A percentile compares a stretch with the other conserved stretches of the same genome.
These are phyloP conservation scores for Puccinia sorghi DNA, from an alignment of 1,284 basidiomycete genomes.

Conservation along the genomic window DNA sequence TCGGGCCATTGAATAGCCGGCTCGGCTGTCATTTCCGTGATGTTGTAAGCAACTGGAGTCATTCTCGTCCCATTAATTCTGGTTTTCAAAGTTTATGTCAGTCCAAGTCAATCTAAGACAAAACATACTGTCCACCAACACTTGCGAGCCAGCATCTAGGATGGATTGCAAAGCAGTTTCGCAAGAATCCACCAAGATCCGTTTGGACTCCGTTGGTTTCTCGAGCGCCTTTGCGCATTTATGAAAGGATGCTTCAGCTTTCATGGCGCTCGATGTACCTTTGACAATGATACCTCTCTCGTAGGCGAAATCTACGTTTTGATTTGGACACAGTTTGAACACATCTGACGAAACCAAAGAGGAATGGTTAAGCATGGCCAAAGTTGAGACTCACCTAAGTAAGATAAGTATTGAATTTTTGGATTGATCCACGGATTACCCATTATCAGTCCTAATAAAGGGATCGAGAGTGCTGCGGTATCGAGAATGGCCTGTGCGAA, in stretches of 20 bases:
- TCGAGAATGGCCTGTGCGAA: constrained; percentile 65
- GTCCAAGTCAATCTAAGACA: not conserved
- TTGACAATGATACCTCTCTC: constrained; percentile 33
- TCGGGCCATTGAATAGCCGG: constrained; percentile 76
- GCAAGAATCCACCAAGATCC: not conserved
- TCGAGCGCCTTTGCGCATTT: constrained; percentile 5
- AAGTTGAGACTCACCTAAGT: constrained; percentile 80
- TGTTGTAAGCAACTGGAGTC: constrained; percentile 36
- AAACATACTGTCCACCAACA: constrained; percentile 6
- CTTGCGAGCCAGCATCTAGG: constrained; percentile 11
- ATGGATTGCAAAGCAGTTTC: constrained; percentile 29
- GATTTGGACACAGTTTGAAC: not conserved
- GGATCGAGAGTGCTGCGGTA: constrained; percentile 51
- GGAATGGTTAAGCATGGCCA: constrained; percentile 72
- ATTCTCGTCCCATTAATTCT: constrained; percentile 24
- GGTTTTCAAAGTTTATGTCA: not conserved
- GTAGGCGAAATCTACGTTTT: constrained; percentile 34
- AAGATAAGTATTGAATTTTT: constrained; percentile 81
- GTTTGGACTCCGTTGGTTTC: not conserved
- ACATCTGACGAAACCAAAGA: not conserved
- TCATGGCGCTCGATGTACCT: constrained; percentile 14
- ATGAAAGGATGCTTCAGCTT: constrained; percentile 22
- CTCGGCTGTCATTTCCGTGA: constrained; percentile 16
- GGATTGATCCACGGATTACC: constrained; percentile 98
- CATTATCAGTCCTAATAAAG: constrained; percentile 80